Percentiles rank a stretch among this genome's conserved stretches.
phyloP scores from a whole-genome alignment of 176 grass and related monocot genomes.

The Bothriochloa decipiens region DNA sequence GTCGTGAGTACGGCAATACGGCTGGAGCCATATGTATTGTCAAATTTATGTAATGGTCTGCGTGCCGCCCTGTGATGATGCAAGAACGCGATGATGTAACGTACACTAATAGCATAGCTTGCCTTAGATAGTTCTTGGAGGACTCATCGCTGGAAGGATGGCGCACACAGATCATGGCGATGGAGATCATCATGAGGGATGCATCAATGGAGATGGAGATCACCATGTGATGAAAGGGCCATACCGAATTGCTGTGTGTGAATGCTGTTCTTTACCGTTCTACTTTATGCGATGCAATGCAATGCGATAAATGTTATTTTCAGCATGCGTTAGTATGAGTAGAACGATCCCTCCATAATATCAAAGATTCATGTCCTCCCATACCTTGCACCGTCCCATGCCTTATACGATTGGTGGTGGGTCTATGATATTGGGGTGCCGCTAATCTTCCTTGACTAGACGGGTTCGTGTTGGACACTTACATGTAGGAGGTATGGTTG shows the following conservation, averaged over 20 bases:
- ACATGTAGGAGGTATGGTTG: not conserved
- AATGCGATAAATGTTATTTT: too few species aligned
- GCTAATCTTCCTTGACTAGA: not conserved
- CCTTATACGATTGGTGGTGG: not conserved
- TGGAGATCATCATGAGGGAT: too few species aligned
- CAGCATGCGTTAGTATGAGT: not conserved
- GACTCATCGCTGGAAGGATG: too few species aligned
- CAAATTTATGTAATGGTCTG: too few species aligned
- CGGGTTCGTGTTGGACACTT: not conserved
- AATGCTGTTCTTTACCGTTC: too few species aligned
- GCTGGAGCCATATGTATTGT: too few species aligned
- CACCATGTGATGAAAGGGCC: too few species aligned
- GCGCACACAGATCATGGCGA: too few species aligned
- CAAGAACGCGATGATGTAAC: not conserved
- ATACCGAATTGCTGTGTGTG: too few species aligned
- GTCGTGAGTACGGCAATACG: not conserved
- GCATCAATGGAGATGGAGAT: too few species aligned
- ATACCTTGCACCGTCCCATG: not conserved
- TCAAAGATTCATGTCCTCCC: not conserved
- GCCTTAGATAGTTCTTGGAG: not conserved
- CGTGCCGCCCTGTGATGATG: too few species aligned
- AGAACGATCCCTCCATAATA: not conserved
- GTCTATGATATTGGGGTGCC: conserved; percentile 16
- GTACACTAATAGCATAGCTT: not conserved
- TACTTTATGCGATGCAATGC: too few species aligned